These are phyloP conservation scores for Trichoderma reesei DNA, from an alignment of 495 filamentous ascomycete species.

Conservation along the genomic window DNA sequence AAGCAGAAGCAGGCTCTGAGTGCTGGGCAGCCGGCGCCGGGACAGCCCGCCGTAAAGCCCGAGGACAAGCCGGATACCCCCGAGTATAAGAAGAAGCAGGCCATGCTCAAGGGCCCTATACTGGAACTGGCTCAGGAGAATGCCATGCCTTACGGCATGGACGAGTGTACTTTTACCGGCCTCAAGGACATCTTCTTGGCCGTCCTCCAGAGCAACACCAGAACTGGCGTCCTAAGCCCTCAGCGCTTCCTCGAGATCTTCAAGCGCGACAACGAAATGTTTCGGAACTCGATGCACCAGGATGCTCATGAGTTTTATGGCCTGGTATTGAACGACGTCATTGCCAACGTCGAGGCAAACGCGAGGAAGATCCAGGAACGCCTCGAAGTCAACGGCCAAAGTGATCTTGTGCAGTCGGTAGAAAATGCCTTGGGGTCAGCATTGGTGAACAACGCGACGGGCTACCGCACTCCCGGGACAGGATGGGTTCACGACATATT, in stretches of 20 bases:
- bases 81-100: conserved; percentile 94
- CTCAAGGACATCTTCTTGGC: conserved; percentile 95
- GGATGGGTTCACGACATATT: conserved; percentile 98
- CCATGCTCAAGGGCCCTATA: conserved; percentile 75
- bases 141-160: conserved; percentile 75
- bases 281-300: conserved; percentile 91
- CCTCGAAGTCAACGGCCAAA: conserved; percentile 26
- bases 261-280: conserved; percentile 93
- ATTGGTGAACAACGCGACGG: conserved; percentile 27
- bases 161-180: conserved; percentile 85
- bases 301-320: conserved; percentile 98
- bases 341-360: conserved; percentile 82
- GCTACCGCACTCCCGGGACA: conserved; percentile 40
- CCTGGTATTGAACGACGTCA: conserved; percentile 88
- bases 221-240: conserved; percentile 86
- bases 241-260: conserved; percentile 89
- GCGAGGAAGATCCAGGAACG: conserved; percentile 48
- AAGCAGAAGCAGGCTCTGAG: conserved; percentile 37
- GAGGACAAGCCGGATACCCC: conserved; percentile 77
- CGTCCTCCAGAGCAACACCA: conserved; percentile 67
- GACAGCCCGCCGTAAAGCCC: conserved; percentile 30
- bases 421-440: conserved; percentile 32
- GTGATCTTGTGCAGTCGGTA: conserved; percentile 27
- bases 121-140: conserved; percentile 72
- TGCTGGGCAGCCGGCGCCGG: conserved; percentile 25